Base-by-base conservation (phyloP, 2,329 filamentous ascomycete species). In the Phialophora expanda region DNA sequence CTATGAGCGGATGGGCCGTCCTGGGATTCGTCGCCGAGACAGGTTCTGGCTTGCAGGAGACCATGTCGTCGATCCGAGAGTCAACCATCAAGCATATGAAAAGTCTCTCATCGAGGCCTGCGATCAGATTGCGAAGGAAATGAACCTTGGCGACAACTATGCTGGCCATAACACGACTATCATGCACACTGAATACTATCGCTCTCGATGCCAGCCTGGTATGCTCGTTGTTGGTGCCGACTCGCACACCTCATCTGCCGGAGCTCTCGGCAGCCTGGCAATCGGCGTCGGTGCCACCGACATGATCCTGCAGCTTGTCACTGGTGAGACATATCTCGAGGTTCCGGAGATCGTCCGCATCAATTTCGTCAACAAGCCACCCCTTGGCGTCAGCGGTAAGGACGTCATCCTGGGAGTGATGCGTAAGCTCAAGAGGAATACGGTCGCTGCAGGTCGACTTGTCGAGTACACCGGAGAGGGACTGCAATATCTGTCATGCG, bases 21-120 rank as follows among this genome's bases (percentile, higher is more conserved):
- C 62, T 46, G 62, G 78, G 3, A 79, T 82, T 17, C 82, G 77
- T 61, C 80, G 82, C 6, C 84, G 83, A 61, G 81, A 84, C 68
- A 74, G 82, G 0, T 78, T 84, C 68, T 84, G 82, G 82, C 74
- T 84, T 6, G 82, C 81, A 0, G 79, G 78, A 1, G 82, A 84
- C 67, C 82, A 84, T 67, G 75, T 79, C 2, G 81, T 84, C 1
- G 81, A 84, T 62, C 82, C 82, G 2, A 74, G 80, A 1, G 71
- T 78, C 6, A 77, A 76, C 22, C 65, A 78, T 20, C 65, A 70
- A 1, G 78, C 80, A 0, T 69, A 74, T 24, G 73, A 79, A 24
- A 71, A 76, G 65, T 71, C 65, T 17, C 72, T 83, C 12, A 75
- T 82, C 6, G 74, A 76, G 1, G 67, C 74, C 4, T 73, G 73